These are phyloP conservation scores for Coccinonectria pachysandricola DNA, from an alignment of 2,329 filamentous ascomycete species.

Conservation along the genomic window DNA sequence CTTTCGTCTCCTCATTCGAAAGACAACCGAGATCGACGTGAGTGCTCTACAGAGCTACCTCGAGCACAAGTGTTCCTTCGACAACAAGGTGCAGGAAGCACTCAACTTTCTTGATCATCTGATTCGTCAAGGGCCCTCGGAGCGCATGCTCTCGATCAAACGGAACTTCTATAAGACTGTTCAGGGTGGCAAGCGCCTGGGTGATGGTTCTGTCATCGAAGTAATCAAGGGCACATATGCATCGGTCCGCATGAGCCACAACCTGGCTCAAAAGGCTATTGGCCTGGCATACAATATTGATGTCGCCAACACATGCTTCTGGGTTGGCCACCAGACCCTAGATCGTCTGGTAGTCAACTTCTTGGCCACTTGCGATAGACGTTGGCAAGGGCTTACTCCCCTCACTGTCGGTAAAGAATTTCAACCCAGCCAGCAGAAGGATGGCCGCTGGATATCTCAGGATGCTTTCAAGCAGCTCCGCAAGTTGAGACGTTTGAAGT, in stretches of 20 bases:
- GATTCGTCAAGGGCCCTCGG: conserved; percentile 67
- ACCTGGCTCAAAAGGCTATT: conserved; percentile 35
- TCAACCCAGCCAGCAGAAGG: conserved; percentile 22
- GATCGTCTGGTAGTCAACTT: conserved; percentile 28
- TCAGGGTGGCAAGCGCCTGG: conserved; percentile 43
- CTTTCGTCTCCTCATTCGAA: conserved; percentile 52
- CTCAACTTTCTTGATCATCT: conserved; percentile 89
- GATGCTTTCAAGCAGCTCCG: conserved; percentile 45
- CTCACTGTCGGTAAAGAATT: conserved; percentile 21
- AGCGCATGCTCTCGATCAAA: conserved; percentile 60
- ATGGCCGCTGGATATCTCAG: conserved; percentile 26
- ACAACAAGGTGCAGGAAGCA: conserved; percentile 61
- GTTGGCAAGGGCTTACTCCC: conserved; percentile 17
- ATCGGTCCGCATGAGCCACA: conserved; percentile 65
- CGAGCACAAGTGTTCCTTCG: conserved; percentile 45
- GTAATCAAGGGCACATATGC: conserved; percentile 86
- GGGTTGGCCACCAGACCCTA: conserved; percentile 37
- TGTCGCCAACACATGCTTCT: conserved; percentile 86
- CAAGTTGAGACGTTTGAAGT: conserved; percentile 44
- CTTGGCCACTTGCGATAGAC: conserved; percentile 20
- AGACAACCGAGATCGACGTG: conserved; percentile 60
- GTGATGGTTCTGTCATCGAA: conserved; percentile 47
- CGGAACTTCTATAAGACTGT: conserved; percentile 65
- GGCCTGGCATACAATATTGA: conserved; percentile 79
- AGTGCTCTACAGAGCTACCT: conserved; percentile 57